Percentiles rank a stretch among this genome's conserved stretches.
Conservation (phyloP, 2,329 filamentous ascomycete genomes). For the Penicillium psychrosexuale region DNA sequence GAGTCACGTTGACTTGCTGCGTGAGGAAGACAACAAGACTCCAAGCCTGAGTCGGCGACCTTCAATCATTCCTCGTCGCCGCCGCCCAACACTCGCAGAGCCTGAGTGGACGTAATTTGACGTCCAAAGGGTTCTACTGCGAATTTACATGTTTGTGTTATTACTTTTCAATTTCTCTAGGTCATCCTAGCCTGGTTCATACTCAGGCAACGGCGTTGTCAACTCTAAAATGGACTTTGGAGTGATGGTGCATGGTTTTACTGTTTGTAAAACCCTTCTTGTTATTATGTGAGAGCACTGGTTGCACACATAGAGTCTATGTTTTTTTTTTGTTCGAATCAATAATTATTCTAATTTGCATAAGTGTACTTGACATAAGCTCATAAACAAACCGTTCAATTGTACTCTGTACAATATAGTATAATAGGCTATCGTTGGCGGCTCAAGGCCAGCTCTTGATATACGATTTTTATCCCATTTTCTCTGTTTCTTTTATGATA, state of each 20-base stretch:
- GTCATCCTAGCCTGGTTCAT: slow-evolving; percentile 2
- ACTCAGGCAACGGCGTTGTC: slow-evolving; percentile 12
- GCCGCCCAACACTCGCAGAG: slow-evolving; percentile 37
- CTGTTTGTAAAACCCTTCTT: slow-evolving; percentile 12
- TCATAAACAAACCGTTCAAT: background rate
- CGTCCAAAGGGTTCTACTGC: background rate
- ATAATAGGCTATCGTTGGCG: no score
- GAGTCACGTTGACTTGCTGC: slow-evolving; percentile 36
- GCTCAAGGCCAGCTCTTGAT: background rate
- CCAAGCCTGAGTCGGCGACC: slow-evolving; percentile 32
- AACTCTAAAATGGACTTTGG: slow-evolving; percentile 4
- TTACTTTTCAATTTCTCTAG: slow-evolving; percentile 2
- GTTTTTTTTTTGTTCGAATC: slow-evolving; percentile 9
- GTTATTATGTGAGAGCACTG: slow-evolving; percentile 20
- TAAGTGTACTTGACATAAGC: background rate
- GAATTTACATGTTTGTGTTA: background rate
- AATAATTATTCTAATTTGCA: slow-evolving; percentile 11
- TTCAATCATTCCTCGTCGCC: slow-evolving; percentile 38
- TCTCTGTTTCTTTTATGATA: background rate
- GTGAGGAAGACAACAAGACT: slow-evolving; percentile 37
- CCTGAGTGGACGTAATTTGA: slow-evolving; percentile 34
- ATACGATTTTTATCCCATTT: background rate
- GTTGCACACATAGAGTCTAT: slow-evolving; percentile 20
- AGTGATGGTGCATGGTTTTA: slow-evolving; percentile 8
- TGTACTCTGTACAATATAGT: no score